Conservation (phyloP, 2,329 filamentous ascomycete genomes). For the Alternaria atra region DNA sequence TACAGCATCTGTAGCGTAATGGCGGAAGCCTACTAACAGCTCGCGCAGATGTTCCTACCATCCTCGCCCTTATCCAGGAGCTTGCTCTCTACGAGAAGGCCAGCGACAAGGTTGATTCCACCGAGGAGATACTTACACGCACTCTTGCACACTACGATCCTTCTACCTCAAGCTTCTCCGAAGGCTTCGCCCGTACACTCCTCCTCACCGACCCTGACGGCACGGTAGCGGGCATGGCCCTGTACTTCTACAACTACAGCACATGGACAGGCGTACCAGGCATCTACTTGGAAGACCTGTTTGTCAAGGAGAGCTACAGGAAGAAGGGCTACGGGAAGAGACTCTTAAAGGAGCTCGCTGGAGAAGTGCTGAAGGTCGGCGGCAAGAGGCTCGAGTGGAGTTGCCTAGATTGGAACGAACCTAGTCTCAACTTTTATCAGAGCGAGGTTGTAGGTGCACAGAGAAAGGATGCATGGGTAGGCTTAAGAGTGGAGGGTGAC, state of each 20-base stretch:
- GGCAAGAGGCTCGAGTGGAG: slow-evolving; percentile 87
- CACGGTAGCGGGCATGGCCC: slow-evolving; percentile 75
- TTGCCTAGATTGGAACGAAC: slow-evolving; percentile 92
- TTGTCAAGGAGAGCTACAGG: slow-evolving; percentile 74
- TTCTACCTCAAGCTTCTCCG: slow-evolving; percentile 52
- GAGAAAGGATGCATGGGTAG: slow-evolving; percentile 75
- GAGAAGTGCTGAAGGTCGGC: slow-evolving; percentile 75
- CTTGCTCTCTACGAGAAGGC: slow-evolving; percentile 90
- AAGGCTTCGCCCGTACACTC: slow-evolving; percentile 78
- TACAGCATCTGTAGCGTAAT: slow-evolving; percentile 36
- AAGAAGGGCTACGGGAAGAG: slow-evolving; percentile 81
- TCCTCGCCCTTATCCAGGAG: slow-evolving; percentile 82
- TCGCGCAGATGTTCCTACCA: slow-evolving; percentile 76
- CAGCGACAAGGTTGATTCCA: slow-evolving; percentile 77
- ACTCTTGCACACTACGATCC: slow-evolving; percentile 80
- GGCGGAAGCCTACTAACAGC: slow-evolving; percentile 3
- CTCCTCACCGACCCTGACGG: slow-evolving; percentile 62
- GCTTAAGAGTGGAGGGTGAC: slow-evolving; percentile 76
- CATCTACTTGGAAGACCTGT: slow-evolving; percentile 95
- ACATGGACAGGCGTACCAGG: slow-evolving; percentile 90
- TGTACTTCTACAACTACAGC: slow-evolving; percentile 96
- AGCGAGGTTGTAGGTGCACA: slow-evolving; percentile 66
- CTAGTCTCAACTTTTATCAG: slow-evolving; percentile 84
- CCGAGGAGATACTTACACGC: slow-evolving; percentile 72
- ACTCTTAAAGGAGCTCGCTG: slow-evolving; percentile 79